A percentile compares a stretch with the other conserved stretches of the same genome.
Conservation (phyloP, 129 eudicot genomes). For the Helianthus tuberosus region DNA sequence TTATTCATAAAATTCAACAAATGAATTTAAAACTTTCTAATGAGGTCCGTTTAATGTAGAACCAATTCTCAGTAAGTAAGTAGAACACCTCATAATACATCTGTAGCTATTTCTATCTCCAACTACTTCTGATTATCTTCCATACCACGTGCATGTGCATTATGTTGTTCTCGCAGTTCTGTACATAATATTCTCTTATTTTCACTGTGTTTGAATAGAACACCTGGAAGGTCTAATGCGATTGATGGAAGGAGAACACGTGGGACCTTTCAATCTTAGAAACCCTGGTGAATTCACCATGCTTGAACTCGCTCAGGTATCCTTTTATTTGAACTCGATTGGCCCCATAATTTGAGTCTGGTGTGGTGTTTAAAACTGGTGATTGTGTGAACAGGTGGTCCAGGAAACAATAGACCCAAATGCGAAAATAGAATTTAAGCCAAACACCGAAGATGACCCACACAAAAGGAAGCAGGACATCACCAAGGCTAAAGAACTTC, state of each 20-base stretch:
- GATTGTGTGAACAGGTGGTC: constrained; percentile 59
- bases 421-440: constrained; percentile 79
- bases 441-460: constrained; percentile 98
- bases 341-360: neutral
- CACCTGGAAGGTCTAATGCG: constrained; percentile 96
- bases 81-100: too few species aligned
- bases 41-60: too few species aligned
- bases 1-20: neutral
- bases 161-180: too few species aligned
- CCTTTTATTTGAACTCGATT: neutral
- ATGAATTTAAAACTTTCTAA: neutral
- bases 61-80: too few species aligned
- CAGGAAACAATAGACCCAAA: constrained; percentile 91
- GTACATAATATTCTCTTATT: neutral
- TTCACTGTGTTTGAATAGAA: constrained; percentile 5
- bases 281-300: constrained; percentile 98
- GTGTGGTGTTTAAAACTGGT: too few species aligned
- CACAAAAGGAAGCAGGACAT: constrained; percentile 98
- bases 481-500: constrained; percentile 77
- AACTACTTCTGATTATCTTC: too few species aligned
- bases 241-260: constrained; percentile 97
- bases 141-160: too few species aligned
- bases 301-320: constrained; percentile 98
- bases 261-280: constrained; percentile 95
- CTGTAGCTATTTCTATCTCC: too few species aligned